A percentile compares a stretch with the other conserved stretches of the same genome.
These are phyloP conservation scores for Saccharum hybrid DNA, from an alignment of 202 grass and related monocot genomes.

Conservation along the genomic window DNA sequence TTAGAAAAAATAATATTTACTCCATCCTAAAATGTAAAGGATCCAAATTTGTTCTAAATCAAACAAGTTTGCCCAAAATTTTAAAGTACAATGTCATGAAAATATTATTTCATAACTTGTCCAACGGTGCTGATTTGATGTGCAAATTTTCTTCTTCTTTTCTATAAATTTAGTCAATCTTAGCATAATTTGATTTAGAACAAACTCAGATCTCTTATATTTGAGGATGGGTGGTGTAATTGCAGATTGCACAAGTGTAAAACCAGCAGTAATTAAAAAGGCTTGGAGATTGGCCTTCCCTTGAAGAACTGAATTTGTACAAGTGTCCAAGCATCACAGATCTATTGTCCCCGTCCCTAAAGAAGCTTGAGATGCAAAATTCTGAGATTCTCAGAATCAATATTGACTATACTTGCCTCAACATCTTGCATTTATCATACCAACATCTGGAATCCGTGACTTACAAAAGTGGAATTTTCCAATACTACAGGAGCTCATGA, in stretches of 20 bases:
- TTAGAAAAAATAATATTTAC: background rate
- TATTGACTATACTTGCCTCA: background rate
- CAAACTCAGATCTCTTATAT: too few species aligned
- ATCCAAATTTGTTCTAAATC: too few species aligned
- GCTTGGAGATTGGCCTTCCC: background rate
- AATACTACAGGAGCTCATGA: background rate
- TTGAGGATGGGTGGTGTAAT: background rate
- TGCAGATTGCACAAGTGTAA: rapidly evolving
- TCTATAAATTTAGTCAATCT: too few species aligned
- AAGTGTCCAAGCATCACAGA: background rate
- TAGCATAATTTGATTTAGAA: too few species aligned
- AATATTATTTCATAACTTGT: too few species aligned
- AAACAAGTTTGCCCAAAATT: too few species aligned
- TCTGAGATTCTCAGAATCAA: too few species aligned
- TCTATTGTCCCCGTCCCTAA: background rate
- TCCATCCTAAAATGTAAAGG: too few species aligned
- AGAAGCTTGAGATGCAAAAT: background rate
- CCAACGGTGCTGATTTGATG: too few species aligned
- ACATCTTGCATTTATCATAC: background rate
- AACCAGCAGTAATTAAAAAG: background rate
- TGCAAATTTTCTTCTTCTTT: too few species aligned
- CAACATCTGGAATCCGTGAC: background rate
- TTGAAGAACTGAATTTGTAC: background rate
- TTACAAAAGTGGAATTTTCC: background rate
- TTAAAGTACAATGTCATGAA: too few species aligned